Evolutionary conservation across 1,284 basidiomycete genomes (phyloP).

Genomic region (Athelia sp.): DNA sequence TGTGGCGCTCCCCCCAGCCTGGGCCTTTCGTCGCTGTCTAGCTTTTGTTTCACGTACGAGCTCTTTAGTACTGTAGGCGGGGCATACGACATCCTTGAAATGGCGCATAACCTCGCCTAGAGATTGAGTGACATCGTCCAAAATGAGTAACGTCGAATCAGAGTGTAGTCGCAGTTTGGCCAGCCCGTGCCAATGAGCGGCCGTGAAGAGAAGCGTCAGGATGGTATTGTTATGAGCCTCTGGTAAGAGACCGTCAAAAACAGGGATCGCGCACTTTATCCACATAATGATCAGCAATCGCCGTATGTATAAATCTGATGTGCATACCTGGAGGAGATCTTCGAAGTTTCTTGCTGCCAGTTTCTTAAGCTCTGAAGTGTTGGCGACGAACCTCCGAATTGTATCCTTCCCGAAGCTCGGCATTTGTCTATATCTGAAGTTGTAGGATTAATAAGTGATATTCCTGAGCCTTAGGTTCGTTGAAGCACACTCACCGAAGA

Average conservation of each 20-base stretch:
- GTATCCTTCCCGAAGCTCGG: constrained; percentile 21
- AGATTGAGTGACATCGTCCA: not conserved
- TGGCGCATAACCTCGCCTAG: not conserved
- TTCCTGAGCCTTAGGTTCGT: not conserved
- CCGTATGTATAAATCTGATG: not conserved
- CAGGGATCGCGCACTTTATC: not conserved
- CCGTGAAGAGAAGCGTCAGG: not conserved
- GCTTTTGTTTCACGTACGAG: constrained; percentile 22
- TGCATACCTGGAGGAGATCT: constrained; percentile 18
- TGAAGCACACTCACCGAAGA: constrained; percentile 14
- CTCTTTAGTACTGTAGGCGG: constrained; percentile 11
- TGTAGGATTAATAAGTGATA: constrained; percentile 8
- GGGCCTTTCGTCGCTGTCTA: not conserved
- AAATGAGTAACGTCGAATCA: not conserved
- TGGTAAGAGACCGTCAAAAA: not conserved
- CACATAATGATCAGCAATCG: not conserved
- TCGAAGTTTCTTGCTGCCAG: constrained; percentile 25
- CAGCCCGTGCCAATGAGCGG: not conserved
- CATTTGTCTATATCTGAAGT: constrained; percentile 7
- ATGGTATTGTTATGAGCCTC: not conserved
- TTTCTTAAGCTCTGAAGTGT: constrained; percentile 24
- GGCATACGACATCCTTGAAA: not conserved
- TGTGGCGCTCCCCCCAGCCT: not conserved
- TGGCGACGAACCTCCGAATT: constrained; percentile 20
- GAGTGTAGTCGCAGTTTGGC: not conserved